Conservation (phyloP, 2,329 filamentous ascomycete species). For the Iodosphaeria phyllophila region DNA sequence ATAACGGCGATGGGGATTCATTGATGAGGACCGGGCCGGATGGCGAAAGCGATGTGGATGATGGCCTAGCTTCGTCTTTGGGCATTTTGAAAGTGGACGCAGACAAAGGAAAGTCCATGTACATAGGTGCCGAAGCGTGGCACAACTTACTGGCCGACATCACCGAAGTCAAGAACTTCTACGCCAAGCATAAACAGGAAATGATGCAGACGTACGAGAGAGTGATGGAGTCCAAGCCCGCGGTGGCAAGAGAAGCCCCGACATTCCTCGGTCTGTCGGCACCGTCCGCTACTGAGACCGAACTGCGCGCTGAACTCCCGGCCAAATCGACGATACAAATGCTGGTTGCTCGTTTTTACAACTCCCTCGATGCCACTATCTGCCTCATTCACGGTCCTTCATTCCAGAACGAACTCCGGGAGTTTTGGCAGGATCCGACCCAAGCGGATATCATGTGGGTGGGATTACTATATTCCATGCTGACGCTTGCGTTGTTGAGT, state of each 20-base stretch:
- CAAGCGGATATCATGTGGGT: conserved; percentile 64
- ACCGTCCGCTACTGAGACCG: conserved; percentile 49
- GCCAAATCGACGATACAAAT: conserved; percentile 68
- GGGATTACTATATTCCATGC: conserved; percentile 56
- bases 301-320: conserved; percentile 65
- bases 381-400: conserved; percentile 69
- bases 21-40: conserved; percentile 29
- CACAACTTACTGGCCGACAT: conserved; percentile 66
- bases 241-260: conserved; percentile 41
- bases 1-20: conserved; percentile 38
- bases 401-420: conserved; percentile 54
- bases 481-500: conserved; percentile 61
- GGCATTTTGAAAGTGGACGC: conserved; percentile 68
- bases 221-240: conserved; percentile 49
- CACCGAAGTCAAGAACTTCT: conserved; percentile 85
- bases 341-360: conserved; percentile 78
- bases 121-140: conserved; percentile 73
- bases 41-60: conserved; percentile 53
- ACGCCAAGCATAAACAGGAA: conserved; percentile 70
- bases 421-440: conserved; percentile 52
- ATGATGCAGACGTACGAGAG: conserved; percentile 65
- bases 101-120: conserved; percentile 62
- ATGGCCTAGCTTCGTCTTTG: conserved; percentile 50
- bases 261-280: conserved; percentile 68
- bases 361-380: conserved; percentile 53